These are phyloP conservation scores for Fusarium austroafricanum DNA, from an alignment of 2,329 filamentous ascomycete genomes.

Conservation along the genomic window DNA sequence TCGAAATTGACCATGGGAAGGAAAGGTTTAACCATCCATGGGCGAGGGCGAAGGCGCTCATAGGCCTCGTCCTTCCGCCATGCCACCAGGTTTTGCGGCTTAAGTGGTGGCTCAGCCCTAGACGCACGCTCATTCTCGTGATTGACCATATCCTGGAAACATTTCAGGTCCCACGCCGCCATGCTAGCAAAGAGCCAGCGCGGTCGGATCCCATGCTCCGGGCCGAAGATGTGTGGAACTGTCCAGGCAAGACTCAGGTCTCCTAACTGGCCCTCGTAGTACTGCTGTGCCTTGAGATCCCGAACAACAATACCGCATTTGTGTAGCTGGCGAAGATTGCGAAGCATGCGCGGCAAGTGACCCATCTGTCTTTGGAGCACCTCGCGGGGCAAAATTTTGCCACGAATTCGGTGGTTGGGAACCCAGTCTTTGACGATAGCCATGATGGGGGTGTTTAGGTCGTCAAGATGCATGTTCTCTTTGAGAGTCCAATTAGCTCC, in stretches of 20 bases:
- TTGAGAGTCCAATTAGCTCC: no score
- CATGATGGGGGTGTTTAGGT: neutral
- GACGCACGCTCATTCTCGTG: rapidly evolving
- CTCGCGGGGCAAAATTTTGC: no score
- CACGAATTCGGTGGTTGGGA: neutral
- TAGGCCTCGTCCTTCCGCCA: neutral
- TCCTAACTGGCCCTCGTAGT: neutral
- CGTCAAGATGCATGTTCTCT: neutral
- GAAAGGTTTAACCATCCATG: neutral
- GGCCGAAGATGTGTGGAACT: slow-evolving; percentile 6
- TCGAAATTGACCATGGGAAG: slow-evolving; percentile 9
- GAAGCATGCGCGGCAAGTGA: slow-evolving; percentile 9
- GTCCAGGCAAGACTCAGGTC: slow-evolving; percentile 27
- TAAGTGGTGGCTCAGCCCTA: neutral
- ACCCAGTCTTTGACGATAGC: slow-evolving; percentile 33
- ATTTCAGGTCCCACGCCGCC: slow-evolving; percentile 25
- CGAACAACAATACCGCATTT: slow-evolving; percentile 18
- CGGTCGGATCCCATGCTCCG: neutral
- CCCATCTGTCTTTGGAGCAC: neutral
- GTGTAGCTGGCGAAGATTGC: slow-evolving; percentile 6
- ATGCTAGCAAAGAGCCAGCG: slow-evolving; percentile 15
- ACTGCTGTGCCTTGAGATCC: slow-evolving; percentile 13
- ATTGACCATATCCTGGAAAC: neutral
- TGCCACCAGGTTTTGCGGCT: neutral
- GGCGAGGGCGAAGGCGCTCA: neutral